Evolutionary conservation across 2,329 filamentous ascomycete genomes (phyloP).

Genomic region (Aschersonia sp.): DNA sequence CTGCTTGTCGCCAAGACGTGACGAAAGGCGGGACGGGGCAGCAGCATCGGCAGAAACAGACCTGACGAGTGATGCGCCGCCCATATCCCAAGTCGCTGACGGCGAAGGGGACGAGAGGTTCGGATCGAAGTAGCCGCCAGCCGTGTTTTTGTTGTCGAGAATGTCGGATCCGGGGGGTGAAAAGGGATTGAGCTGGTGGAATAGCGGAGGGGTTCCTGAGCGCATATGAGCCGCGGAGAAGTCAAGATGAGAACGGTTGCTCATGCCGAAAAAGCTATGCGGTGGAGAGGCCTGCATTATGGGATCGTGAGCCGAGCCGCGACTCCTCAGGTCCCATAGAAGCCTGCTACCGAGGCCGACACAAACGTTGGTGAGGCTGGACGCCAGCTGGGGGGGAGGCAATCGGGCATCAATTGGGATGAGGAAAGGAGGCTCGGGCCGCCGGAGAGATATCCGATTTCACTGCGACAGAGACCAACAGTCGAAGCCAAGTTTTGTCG

Average conservation of each 20-base stretch:
- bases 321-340: background rate
- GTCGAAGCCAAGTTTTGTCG: no score
- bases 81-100: constrained; percentile 2
- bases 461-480: no score
- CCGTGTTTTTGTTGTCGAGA: background rate
- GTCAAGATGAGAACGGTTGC: background rate
- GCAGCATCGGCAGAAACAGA: constrained; percentile 15
- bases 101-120: constrained; percentile 4
- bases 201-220: background rate
- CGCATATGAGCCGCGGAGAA: background rate
- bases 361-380: background rate
- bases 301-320: background rate
- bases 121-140: background rate
- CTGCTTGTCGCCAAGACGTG: background rate
- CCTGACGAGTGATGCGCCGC: constrained; percentile 11
- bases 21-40: background rate
- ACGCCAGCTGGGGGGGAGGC: no score
- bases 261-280: background rate
- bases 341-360: background rate
- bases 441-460: no score
- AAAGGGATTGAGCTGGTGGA: background rate
- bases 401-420: no score
- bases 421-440: no score
- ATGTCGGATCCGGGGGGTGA: background rate
- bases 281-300: background rate